Percentiles rank a stretch among this genome's conserved stretches.
Conservation (phyloP, 2,329 filamentous ascomycete species). For the Fusarium foetens region DNA sequence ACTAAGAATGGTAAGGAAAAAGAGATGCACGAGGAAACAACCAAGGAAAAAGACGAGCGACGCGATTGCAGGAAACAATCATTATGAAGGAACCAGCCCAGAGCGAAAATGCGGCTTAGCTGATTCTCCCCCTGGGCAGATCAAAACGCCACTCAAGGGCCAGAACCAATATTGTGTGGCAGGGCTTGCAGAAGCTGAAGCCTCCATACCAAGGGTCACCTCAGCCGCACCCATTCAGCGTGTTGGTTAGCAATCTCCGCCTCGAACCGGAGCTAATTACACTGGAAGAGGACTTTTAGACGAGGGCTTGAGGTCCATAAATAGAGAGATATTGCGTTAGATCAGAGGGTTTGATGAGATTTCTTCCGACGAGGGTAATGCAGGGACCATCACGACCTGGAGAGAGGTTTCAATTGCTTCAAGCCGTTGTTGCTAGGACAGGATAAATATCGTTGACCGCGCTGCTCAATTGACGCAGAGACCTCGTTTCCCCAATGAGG, state of each 20-base stretch:
- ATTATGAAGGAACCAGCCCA: not conserved
- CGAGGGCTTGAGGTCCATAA: not conserved
- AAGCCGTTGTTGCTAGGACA: rapidly evolving
- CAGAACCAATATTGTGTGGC: not conserved
- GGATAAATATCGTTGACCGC: not conserved
- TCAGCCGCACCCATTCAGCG: not conserved
- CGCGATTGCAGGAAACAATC: not conserved
- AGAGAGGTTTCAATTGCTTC: not conserved
- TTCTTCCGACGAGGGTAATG: rapidly evolving
- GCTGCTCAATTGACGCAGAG: not conserved
- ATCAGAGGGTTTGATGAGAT: not conserved
- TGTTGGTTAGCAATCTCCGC: not conserved
- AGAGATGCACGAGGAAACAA: not conserved
- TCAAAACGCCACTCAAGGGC: not conserved
- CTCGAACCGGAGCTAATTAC: not conserved
- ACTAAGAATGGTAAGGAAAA: not conserved
- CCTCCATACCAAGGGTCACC: not conserved
- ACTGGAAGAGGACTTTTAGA: rapidly evolving
- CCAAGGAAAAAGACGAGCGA: not conserved
- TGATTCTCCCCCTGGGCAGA: not conserved
- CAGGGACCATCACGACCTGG: not conserved
- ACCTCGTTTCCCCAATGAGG: not conserved
- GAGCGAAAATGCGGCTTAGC: not conserved
- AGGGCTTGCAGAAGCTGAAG: not conserved
- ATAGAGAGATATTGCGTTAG: not conserved